Evolutionary conservation across 1,284 basidiomycete genomes (phyloP).

Genomic region (Cerrena zonata): DNA sequence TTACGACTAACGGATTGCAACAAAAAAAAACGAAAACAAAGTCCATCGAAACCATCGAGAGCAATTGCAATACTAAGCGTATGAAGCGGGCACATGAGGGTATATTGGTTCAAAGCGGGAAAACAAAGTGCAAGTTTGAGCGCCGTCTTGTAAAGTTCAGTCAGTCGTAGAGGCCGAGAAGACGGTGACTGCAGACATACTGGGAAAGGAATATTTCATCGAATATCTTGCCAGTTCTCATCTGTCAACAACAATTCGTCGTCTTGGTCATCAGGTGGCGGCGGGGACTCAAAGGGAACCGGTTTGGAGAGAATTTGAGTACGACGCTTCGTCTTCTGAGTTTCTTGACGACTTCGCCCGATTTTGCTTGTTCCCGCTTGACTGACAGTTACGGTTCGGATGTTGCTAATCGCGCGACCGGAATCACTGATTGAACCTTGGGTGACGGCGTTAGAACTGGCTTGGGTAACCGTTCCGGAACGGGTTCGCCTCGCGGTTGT

Average conservation of each 20-base stretch:
- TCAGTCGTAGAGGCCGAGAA: no score
- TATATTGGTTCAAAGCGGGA: no score
- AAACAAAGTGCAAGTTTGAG: no score
- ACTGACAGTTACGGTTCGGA: background rate
- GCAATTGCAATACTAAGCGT: background rate
- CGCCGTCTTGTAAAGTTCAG: no score
- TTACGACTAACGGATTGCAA: background rate
- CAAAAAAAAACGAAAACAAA: conserved; percentile 7
- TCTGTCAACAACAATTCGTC: conserved; percentile 28
- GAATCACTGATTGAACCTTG: conserved; percentile 1
- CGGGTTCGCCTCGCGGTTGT: conserved; percentile 20
- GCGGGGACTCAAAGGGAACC: background rate
- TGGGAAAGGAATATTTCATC: background rate
- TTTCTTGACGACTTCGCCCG: background rate
- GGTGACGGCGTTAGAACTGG: conserved; percentile 10
- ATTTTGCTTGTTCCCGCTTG: background rate
- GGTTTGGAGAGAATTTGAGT: background rate
- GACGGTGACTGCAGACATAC: no score
- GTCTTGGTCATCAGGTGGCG: conserved; percentile 23
- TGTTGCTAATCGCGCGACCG: background rate
- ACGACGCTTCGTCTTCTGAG: background rate
- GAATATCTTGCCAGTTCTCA: conserved; percentile 19
- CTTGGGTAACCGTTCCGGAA: conserved; percentile 28
- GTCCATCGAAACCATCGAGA: background rate
- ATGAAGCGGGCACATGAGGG: no score